A percentile compares a stretch with the other conserved stretches of the same genome.
phyloP scores from a whole-genome alignment of 1,139 yeast species.

The Pneumocystis canis region DNA sequence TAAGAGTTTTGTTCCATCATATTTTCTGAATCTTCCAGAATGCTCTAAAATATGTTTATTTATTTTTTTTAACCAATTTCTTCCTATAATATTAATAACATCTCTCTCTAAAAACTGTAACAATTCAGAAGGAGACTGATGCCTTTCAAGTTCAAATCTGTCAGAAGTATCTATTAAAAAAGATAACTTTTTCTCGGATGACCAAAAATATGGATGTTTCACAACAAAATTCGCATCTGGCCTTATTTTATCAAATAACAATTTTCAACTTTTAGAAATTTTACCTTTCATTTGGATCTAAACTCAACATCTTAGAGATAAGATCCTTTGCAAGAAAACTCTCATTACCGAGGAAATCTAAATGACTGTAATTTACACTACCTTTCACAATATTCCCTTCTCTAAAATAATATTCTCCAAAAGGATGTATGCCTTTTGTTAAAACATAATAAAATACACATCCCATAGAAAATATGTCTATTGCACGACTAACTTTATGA shows the following conservation, averaged over 20 bases:
- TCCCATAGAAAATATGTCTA: slow-evolving; percentile 87
- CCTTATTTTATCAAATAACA: slow-evolving; percentile 28
- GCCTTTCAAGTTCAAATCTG: slow-evolving; percentile 69
- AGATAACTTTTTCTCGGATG: slow-evolving; percentile 55
- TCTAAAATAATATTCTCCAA: slow-evolving; percentile 74
- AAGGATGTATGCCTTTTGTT: slow-evolving; percentile 81
- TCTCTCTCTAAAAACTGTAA: slow-evolving; percentile 44
- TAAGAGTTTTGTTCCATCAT: slow-evolving; percentile 60
- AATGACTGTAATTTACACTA: slow-evolving; percentile 39
- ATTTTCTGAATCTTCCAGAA: slow-evolving; percentile 80
- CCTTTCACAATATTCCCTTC: slow-evolving; percentile 80
- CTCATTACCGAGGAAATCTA: slow-evolving; percentile 30
- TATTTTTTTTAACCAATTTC: slow-evolving; percentile 68
- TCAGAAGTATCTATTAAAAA: slow-evolving; percentile 79
- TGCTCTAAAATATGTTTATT: slow-evolving; percentile 61
- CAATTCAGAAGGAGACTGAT: slow-evolving; percentile 72
- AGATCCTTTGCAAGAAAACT: slow-evolving; percentile 56
- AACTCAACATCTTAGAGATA: slow-evolving; percentile 53
- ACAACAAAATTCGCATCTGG: slow-evolving; percentile 58
- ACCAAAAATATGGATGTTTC: slow-evolving; percentile 84
- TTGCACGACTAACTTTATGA: slow-evolving; percentile 63
- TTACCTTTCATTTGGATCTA: slow-evolving; percentile 35
- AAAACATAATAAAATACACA: slow-evolving; percentile 83
- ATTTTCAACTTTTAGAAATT: background rate
- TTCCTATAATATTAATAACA: slow-evolving; percentile 40